Evolutionary conservation across 1,284 basidiomycete genomes (phyloP), one percentile per base, ranked within the genome.

Genomic region (Papiliotrema nemorosa): DNA sequence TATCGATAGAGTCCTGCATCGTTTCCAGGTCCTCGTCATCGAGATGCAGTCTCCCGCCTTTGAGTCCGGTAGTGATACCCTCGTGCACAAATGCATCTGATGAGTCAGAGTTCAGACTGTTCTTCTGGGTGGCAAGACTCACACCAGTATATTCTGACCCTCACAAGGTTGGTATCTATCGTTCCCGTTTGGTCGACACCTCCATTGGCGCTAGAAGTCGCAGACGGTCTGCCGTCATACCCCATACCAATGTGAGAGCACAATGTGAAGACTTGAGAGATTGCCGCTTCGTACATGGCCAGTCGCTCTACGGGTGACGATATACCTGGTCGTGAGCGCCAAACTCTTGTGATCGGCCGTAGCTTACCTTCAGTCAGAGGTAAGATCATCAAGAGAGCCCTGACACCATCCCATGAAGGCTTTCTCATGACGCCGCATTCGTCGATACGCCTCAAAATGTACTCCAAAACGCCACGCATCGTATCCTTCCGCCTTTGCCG

Each of bases 391-490:
- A 92, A 73, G 29, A 93, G 76, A 2, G 83, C 82, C 34, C 87
- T 80, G 25, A 90, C 84, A 12, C 90, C 89, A 58, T 93, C 90
- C 83, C 88, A 87, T 3, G 84, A 82, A 1, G 88, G 88, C 52
- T 83, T 82, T n/a, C 90, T 79, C 66, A 91, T 77, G 21, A 93
- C 72, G 16, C 84, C 85, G 54, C 84, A 82, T 40, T 84, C 76
- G 68, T 93, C 90, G 44, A 93, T 81, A 50, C 89, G 80, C 52
- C 82, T 80, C 24, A 93, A 76, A 31, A 91, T 74, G 70, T 90
- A 84, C 39, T 80, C 79, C 13, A 88, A 75, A 80, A 89, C 90
- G 18, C 73, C 69, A 49, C 77, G 76, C 52, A 79, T 76, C 45
- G 69, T 71, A 31, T 76, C 74, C 42, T 72, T 74, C 13, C 81